A percentile compares a stretch with the other conserved stretches of the same genome.
phyloP scores from a whole-genome alignment of 2,329 filamentous ascomycete species.

The Colletotrichum abscissum region DNA sequence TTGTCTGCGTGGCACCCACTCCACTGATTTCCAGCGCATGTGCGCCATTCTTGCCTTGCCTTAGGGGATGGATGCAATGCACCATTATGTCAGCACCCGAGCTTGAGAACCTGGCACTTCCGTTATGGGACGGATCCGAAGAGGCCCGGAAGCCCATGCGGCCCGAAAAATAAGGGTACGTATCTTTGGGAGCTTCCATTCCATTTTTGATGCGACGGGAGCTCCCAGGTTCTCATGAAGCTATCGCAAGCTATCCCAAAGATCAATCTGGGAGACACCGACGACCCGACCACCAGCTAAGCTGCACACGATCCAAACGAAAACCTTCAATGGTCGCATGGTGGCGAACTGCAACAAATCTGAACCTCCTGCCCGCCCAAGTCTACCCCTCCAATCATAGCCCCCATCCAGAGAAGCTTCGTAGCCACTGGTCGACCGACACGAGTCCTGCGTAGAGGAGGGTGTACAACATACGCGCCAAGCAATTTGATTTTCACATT shows the following conservation, averaged over 20 bases:
- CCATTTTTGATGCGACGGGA: constrained; percentile 6
- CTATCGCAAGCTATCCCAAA: constrained; percentile 3
- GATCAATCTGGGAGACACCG: no score
- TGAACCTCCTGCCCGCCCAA: neutral
- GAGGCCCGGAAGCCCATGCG: constrained; percentile 12
- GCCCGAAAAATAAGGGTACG: constrained; percentile 1
- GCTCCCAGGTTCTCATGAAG: constrained; percentile 9
- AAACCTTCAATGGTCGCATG: neutral
- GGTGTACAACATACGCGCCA: constrained; percentile 10
- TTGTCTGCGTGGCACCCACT: constrained; percentile 5
- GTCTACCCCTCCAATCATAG: constrained; percentile 26
- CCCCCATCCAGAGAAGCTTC: neutral
- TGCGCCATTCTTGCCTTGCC: neutral
- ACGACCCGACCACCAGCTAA: neutral
- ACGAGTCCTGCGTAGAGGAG: constrained; percentile 6
- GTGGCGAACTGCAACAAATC: neutral
- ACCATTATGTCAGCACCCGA: constrained; percentile 5
- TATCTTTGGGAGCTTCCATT: neutral
- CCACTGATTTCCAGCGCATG: constrained; percentile 9
- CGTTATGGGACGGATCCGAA: neutral
- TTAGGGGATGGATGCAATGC: neutral
- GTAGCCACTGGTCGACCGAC: constrained; percentile 18
- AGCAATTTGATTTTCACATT: neutral
- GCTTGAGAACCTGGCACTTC: neutral
- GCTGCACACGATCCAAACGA: neutral